These are phyloP conservation scores for Aspergillus japonicus DNA, from an alignment of 2,329 filamentous ascomycete species.

Conservation along the genomic window DNA sequence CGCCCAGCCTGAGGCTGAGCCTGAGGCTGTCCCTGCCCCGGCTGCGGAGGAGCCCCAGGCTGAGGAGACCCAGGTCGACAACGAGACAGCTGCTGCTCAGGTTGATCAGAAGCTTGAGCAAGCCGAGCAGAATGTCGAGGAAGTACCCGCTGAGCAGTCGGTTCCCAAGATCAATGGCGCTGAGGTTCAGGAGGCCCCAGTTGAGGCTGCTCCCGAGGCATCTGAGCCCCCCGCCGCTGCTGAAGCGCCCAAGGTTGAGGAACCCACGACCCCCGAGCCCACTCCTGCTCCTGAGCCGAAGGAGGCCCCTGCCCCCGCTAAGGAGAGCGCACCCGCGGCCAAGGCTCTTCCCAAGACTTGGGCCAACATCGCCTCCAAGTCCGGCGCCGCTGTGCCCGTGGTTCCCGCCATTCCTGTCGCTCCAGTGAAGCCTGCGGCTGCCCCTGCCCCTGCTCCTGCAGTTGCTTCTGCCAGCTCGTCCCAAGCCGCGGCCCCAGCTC, in stretches of 20 bases:
- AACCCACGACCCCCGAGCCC: conserved; percentile 63
- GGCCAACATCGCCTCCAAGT: conserved; percentile 59
- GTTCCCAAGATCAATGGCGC: conserved; percentile 39
- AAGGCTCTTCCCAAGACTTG: conserved; percentile 63
- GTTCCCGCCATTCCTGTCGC: conserved; percentile 36
- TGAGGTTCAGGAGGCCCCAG: conserved; percentile 20
- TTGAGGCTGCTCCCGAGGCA: conserved; percentile 22
- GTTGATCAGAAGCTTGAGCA: conserved; percentile 78
- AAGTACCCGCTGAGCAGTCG: conserved; percentile 30
- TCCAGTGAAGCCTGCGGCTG: conserved; percentile 32
- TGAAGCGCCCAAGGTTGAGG: conserved; percentile 53
- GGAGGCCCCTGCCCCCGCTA: conserved; percentile 52
- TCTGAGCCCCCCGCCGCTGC: conserved; percentile 40
- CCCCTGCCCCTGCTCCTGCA: conserved; percentile 31
- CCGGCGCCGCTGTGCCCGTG: conserved; percentile 40
- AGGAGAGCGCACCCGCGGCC: conserved; percentile 43
- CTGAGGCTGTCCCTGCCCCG: conserved; percentile 24
- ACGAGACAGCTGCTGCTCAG: conserved; percentile 49
- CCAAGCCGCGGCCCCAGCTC: conserved; percentile 37
- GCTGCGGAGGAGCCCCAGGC: conserved; percentile 28
- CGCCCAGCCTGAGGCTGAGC: conserved; percentile 45
- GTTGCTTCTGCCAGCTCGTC: conserved; percentile 32
- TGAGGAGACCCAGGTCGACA: conserved; percentile 34
- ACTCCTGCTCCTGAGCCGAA: conserved; percentile 53
- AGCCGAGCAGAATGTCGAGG: conserved; percentile 49